Evolutionary conservation across 805 yeast species (phyloP), one percentile per base, ranked within the genome.

Genomic region (Pichia nakasei): DNA sequence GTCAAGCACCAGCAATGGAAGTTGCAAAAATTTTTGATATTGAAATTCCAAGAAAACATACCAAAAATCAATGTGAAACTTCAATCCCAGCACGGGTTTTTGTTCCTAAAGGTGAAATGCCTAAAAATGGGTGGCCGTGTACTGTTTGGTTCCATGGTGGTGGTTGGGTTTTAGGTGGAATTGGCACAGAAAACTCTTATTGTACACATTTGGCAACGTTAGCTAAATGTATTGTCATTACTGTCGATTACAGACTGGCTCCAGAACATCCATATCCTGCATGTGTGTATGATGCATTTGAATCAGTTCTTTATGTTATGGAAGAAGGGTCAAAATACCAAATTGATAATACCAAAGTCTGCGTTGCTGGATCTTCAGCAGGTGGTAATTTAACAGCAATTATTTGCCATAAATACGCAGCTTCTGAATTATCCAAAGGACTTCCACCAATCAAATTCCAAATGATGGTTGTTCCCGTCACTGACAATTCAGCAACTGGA

Each of bases 201-300:
- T 69, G 73, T 47, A 63, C 73, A 3, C 65, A 67, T 44, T 49
- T 65, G 35, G 69, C 72, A 21, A 61, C 63, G 32, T 43, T 50
- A 20, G 63, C 67, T 11, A 46, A 63, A 38, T 73, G 56, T 38
- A 39, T 51, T 18, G 55, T 70, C 13, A 57, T 73, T 11, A 58
- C 67, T 8, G 70, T 73, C n/a, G 76, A 73, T 52, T 73, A 73
- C 55, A 48, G 78, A 35, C 54, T 71, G 43, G 76, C 76, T 0
- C 79, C 78, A 3, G 75, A 73, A 52, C 49, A 58, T 50, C 71
- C 72, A 20, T 73, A 59, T 52, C 78, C 79, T 3, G 72, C 75
- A 9, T 62, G 70, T 37, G 65, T 69, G 2, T 65, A 71, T 9
- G 77, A 72, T 56, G 52, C 69, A n/a, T 68, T 58, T 46, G 66